Percentiles rank a stretch among this genome's conserved stretches.
Conservation (phyloP, 305 asterid genomes). For the Fraxinus platypoda region DNA sequence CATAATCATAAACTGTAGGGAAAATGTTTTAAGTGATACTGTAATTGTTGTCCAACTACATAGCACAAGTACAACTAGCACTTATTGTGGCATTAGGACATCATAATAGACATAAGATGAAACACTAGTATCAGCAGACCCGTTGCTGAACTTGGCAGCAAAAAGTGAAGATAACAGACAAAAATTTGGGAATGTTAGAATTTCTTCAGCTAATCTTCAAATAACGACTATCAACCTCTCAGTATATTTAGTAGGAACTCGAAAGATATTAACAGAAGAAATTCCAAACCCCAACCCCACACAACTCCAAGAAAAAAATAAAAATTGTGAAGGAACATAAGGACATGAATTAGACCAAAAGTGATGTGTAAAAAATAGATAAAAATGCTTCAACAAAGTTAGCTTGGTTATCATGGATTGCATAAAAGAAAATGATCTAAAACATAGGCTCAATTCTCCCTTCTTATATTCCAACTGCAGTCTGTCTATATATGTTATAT, state of each 20-base stretch:
- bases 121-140: not conserved
- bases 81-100: not conserved
- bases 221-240: not conserved
- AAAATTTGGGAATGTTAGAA: not conserved
- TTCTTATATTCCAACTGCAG: not conserved
- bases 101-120: not conserved
- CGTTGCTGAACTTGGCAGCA: not conserved
- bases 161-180: not conserved
- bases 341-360: not conserved
- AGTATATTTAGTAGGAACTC: not conserved
- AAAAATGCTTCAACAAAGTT: conserved; percentile 8
- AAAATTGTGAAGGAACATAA: not conserved
- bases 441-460: not conserved
- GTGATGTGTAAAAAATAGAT: not conserved
- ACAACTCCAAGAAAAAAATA: not conserved
- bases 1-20: not conserved
- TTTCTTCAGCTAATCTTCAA: not conserved
- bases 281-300: not conserved
- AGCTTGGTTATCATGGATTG: conserved; percentile 2
- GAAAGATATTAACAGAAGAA: not conserved
- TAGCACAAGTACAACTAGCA: not conserved
- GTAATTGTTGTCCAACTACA: not conserved
- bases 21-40: not conserved
- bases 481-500: not conserved
- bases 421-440: not conserved